phyloP scores from a whole-genome alignment of 1,139 yeast genomes.

The Candida albicans region DNA sequence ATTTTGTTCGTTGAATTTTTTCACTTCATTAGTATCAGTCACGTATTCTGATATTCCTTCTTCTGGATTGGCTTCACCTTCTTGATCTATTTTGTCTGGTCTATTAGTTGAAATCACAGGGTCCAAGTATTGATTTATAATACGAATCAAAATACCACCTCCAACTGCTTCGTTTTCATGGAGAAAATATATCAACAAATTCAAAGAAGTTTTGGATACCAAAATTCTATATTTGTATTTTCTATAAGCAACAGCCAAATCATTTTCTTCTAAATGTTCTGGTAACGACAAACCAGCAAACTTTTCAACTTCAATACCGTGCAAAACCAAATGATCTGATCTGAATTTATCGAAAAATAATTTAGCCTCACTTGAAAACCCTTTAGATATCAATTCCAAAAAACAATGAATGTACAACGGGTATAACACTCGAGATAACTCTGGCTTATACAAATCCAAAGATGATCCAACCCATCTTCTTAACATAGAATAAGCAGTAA shows the following conservation, averaged over 20 bases:
- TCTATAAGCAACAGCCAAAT: constrained; percentile 73
- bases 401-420: constrained; percentile 91
- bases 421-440: constrained; percentile 75
- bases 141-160: constrained; percentile 81
- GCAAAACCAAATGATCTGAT: constrained; percentile 71
- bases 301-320: constrained; percentile 72
- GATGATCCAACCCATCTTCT: constrained; percentile 91
- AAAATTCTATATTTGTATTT: constrained; percentile 71
- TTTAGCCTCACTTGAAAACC: constrained; percentile 62
- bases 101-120: constrained; percentile 57
- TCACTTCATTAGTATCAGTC: constrained; percentile 49
- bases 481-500: constrained; percentile 75
- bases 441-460: constrained; percentile 88
- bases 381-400: constrained; percentile 71
- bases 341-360: constrained; percentile 73
- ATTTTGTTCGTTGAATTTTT: constrained; percentile 65
- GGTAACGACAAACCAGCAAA: constrained; percentile 74
- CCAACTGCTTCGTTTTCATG: constrained; percentile 94
- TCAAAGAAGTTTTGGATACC: constrained; percentile 83
- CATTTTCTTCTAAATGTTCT: constrained; percentile 82
- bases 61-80: constrained; percentile 53
- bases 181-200: constrained; percentile 76
- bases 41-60: constrained; percentile 66
- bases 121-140: constrained; percentile 82
- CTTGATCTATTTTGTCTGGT: constrained; percentile 46